Evolutionary conservation across 331 rosid species (phyloP).

Genomic region (Arachis monticola): DNA sequence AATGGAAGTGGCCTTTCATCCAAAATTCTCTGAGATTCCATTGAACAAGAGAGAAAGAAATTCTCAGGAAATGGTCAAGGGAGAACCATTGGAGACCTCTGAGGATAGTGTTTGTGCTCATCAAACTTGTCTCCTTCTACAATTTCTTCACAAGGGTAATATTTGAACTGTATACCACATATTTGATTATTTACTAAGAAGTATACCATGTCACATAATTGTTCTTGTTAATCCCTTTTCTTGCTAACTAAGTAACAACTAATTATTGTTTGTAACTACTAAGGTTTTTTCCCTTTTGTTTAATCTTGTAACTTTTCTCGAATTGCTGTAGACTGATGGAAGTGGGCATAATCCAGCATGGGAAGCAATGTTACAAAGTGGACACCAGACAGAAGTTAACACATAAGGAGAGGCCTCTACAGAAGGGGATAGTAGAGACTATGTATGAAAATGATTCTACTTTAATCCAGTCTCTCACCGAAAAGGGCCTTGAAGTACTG

Average conservation of each 20-base stretch:
- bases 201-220: background rate
- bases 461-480: constrained; percentile 57
- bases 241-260: too few species aligned
- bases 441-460: constrained; percentile 54
- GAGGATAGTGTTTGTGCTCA: constrained; percentile 55
- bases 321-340: constrained; percentile 57
- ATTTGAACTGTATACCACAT: background rate
- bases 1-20: constrained; percentile 77
- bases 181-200: constrained; percentile 20
- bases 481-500: constrained; percentile 66
- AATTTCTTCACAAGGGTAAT: constrained; percentile 80
- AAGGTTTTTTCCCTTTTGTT: background rate
- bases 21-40: constrained; percentile 72
- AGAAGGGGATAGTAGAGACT: constrained; percentile 72
- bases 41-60: constrained; percentile 67
- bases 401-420: constrained; percentile 69
- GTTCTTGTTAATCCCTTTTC: too few species aligned
- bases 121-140: constrained; percentile 72
- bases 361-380: constrained; percentile 64
- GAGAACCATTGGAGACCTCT: constrained; percentile 53
- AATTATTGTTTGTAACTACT: too few species aligned
- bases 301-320: background rate
- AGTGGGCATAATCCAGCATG: constrained; percentile 62
- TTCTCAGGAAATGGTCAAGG: constrained; percentile 71
- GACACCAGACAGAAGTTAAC: constrained; percentile 48